Conservation (phyloP, 75 land plant species). For the Ceratopteris richardii region DNA sequence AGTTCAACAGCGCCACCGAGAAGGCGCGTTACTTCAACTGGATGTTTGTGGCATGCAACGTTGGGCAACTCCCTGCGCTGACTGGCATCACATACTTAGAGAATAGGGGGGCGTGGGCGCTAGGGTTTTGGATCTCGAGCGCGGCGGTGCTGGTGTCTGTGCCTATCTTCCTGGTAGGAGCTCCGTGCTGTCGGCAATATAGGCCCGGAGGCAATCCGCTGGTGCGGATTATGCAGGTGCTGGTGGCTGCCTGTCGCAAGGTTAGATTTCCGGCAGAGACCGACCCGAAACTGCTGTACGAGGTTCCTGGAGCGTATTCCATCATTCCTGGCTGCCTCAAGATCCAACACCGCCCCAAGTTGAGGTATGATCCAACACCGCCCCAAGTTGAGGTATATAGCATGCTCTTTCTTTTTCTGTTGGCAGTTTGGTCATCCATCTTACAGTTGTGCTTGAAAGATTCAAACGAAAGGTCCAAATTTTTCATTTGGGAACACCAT, state of each 20-base stretch:
- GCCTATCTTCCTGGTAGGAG: slow-evolving; percentile 31
- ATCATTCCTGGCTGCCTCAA: slow-evolving; percentile 14
- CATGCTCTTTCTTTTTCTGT: too few relatives aligned
- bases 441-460: too few relatives aligned
- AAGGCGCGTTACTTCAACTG: slow-evolving; percentile 53
- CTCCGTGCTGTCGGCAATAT: slow-evolving; percentile 38
- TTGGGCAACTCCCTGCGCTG: slow-evolving; percentile 71
- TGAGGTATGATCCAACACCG: too few relatives aligned
- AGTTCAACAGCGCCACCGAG: slow-evolving; percentile 56
- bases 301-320: slow-evolving; percentile 8
- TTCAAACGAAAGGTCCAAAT: too few relatives aligned
- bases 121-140: slow-evolving; percentile 58
- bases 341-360: slow-evolving; percentile 13
- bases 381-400: too few relatives aligned
- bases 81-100: slow-evolving; percentile 69
- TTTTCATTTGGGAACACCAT: too few relatives aligned
- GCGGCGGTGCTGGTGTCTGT: slow-evolving; percentile 36
- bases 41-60: slow-evolving; percentile 67
- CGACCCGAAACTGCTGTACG: slow-evolving; percentile 14
- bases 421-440: too few relatives aligned
- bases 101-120: slow-evolving; percentile 50
- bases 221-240: slow-evolving; percentile 63
- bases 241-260: slow-evolving; percentile 56
- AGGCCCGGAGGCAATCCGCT: slow-evolving; percentile 68
- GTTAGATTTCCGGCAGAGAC: slow-evolving; percentile 3